Base-by-base conservation (phyloP, 2,329 filamentous ascomycete species). In the Escovopsis sp. region DNA sequence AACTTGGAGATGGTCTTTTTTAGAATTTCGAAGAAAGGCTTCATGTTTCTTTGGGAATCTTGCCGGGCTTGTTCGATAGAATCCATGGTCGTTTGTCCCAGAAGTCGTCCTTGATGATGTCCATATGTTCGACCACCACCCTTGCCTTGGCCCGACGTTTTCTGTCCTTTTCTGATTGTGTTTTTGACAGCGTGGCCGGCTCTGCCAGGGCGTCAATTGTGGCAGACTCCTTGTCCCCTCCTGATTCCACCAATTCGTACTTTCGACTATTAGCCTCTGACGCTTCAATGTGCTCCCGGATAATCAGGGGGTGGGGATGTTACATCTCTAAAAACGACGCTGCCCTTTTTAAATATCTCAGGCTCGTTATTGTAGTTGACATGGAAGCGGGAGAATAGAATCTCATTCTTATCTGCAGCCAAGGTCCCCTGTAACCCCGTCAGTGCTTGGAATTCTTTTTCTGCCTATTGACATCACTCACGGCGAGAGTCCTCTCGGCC, bases 281-380 rank as follows among this genome's bases (percentile, higher is more conserved):
- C 9, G 33, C n/a, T 15, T 2, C 5, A 15, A 5, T 29, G 27
- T 8, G 7, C 27, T 11, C 7, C 8, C 7, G 7, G 2, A 9
- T 14, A 9, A 24, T 15, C 14, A 6, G 7, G 13, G 8, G 13
- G 14, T 9, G 11, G 24, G 4, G 10, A 14, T 60, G 74, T 54
- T 62, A 83, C 82, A 57, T 91, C 83, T 52, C 88, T 74, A 58
- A 88, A 91, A 5, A 96, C 63, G 2, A 95, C 81, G 50, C 85
- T 96, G 5, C 91, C 91, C 59, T 96, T 98, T 59, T 81, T 91
- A 61, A 76, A 94, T 13, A 95, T 87, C 48, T 93, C 86, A 0
- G 78, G 77, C 60, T 98, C 91, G 50, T 94, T 91, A 61, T 98
- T 98, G 64, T 98, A 98, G 63, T 98, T 98, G 57, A 96, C 88